phyloP scores from a whole-genome alignment of 805 yeast genomes.

The Wickerhamomyces silvicola region DNA sequence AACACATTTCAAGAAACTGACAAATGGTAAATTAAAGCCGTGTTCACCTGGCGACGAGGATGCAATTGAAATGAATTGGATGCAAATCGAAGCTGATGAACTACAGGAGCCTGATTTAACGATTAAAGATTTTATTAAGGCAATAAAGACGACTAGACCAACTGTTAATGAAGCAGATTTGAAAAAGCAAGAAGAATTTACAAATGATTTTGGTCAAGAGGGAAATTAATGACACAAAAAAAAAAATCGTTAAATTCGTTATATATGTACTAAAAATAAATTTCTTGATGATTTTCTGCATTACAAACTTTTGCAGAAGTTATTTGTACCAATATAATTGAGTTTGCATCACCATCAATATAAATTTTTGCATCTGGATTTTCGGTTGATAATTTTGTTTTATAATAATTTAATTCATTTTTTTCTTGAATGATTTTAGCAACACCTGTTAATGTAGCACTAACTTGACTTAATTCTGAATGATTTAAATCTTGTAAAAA shows the following conservation, averaged over 20 bases:
- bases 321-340: slow-evolving; percentile 59
- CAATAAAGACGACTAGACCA: slow-evolving; percentile 86
- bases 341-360: slow-evolving; percentile 56
- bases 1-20: slow-evolving; percentile 77
- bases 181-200: slow-evolving; percentile 76
- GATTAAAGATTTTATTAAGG: slow-evolving; percentile 87
- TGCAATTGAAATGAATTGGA: slow-evolving; percentile 90
- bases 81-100: slow-evolving; percentile 84
- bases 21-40: slow-evolving; percentile 60
- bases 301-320: slow-evolving; percentile 75
- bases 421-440: slow-evolving; percentile 49
- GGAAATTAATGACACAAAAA: slow-evolving; percentile 82
- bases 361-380: slow-evolving; percentile 68
- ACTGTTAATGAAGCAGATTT: slow-evolving; percentile 88
- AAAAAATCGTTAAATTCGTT: too few relatives aligned
- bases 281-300: slow-evolving; percentile 54
- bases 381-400: slow-evolving; percentile 50
- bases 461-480: slow-evolving; percentile 68
- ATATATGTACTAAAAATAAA: too few relatives aligned
- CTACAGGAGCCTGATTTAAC: slow-evolving; percentile 85
- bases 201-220: slow-evolving; percentile 95
- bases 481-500: slow-evolving; percentile 73
- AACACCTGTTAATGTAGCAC: slow-evolving; percentile 74
- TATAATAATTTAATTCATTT: slow-evolving; percentile 53
- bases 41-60: slow-evolving; percentile 95